Conservation (phyloP, 768 basidiomycete genomes). For the Galerina marginata region DNA sequence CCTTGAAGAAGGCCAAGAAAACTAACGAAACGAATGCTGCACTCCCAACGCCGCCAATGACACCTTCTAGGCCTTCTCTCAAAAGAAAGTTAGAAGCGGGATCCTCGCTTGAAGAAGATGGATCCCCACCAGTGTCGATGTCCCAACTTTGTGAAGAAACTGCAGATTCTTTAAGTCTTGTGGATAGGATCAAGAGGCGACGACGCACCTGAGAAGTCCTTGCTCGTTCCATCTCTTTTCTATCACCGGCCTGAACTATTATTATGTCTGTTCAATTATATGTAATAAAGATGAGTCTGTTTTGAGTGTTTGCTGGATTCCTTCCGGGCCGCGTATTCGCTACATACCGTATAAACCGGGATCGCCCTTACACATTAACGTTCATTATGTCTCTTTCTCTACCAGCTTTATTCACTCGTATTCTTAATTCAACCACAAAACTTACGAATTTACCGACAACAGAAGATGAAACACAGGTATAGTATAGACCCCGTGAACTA, state of each 20-base stretch:
- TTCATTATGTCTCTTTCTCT: conserved; percentile 37
- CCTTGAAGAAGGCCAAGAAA: conserved; percentile 11
- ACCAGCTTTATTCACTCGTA: conserved; percentile 40
- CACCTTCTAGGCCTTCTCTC: conserved; percentile 34
- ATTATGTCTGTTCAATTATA: no score
- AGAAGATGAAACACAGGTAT: conserved; percentile 50
- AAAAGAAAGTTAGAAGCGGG: conserved; percentile 33
- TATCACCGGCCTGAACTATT: no score
- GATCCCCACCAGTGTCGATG: not conserved
- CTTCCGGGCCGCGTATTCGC: no score
- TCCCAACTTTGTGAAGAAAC: conserved; percentile 8
- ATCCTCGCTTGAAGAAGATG: not conserved
- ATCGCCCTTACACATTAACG: not conserved
- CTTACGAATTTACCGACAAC: conserved; percentile 44
- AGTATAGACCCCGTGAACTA: not conserved
- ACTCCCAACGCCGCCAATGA: conserved; percentile 32
- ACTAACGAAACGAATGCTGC: not conserved
- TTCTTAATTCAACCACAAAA: conserved; percentile 44
- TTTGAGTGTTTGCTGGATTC: no score
- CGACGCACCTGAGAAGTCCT: not conserved
- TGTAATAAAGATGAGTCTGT: no score
- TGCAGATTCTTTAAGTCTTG: conserved; percentile 31
- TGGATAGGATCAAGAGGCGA: conserved; percentile 50
- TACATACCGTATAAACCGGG: no score
- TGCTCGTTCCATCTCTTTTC: not conserved